A percentile compares a stretch with the other conserved stretches of the same genome.
Evolutionary conservation across 2,329 filamentous ascomycete species (phyloP).

Genomic region (Penicillium sp.): DNA sequence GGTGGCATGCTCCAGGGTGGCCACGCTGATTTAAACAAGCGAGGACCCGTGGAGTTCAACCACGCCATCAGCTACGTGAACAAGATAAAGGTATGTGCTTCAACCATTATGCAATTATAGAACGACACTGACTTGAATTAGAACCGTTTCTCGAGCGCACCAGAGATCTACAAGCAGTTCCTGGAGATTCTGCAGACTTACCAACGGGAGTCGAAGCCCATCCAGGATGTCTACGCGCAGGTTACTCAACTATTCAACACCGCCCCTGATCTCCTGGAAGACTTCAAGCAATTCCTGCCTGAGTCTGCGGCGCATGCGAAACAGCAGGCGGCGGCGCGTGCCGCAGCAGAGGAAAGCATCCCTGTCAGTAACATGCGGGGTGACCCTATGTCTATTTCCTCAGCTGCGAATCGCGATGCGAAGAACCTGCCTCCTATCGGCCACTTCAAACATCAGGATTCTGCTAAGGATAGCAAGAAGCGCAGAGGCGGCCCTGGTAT

Average conservation of each 20-base stretch:
- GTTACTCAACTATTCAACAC: constrained; percentile 92
- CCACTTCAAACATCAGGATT: constrained; percentile 85
- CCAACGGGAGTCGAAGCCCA: constrained; percentile 95
- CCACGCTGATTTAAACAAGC: constrained; percentile 71
- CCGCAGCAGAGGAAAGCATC: constrained; percentile 68
- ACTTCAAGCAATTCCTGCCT: constrained; percentile 97
- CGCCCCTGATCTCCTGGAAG: constrained; percentile 91
- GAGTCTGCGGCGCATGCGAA: constrained; percentile 78
- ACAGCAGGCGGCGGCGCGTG: constrained; percentile 61
- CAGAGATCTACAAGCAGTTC: constrained; percentile 99
- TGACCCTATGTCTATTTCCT: constrained; percentile 52
- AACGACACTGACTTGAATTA: constrained; percentile 42
- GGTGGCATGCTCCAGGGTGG: constrained; percentile 62
- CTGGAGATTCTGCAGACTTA: constrained; percentile 98
- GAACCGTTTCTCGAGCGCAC: constrained; percentile 96
- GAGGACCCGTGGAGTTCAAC: constrained; percentile 96
- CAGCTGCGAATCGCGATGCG: constrained; percentile 56
- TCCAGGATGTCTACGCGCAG: constrained; percentile 96
- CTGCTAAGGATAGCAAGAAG: constrained; percentile 90
- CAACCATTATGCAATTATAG: too few species aligned
- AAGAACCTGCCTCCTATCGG: constrained; percentile 86
- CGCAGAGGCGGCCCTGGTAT: constrained; percentile 64
- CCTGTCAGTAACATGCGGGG: constrained; percentile 67
- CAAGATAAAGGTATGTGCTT: constrained; percentile 85
- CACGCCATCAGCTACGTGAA: constrained; percentile 99